Base-by-base conservation (phyloP, 1,284 basidiomycete genomes). In the Rhodotorula sp. region DNA sequence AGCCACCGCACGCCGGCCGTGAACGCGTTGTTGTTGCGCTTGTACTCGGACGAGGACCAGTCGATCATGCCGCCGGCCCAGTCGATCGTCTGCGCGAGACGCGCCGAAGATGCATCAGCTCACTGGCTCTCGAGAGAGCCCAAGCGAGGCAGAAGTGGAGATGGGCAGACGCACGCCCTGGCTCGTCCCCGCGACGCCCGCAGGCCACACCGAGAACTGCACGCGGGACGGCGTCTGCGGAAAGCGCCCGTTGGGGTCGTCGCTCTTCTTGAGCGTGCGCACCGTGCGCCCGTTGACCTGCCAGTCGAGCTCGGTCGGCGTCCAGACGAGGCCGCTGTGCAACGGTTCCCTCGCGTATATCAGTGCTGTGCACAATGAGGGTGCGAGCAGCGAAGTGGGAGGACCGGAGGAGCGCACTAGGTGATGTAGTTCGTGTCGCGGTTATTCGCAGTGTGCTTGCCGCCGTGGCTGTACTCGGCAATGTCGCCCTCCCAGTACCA, bases 61-160 rank as follows among this genome's bases (percentile, higher is more conserved):
- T 76, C 71, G 64, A 76, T 76, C 66, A 76, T 55, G 12, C 75
- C 75, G 41, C 75, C 75, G 0, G 75, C 56, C 75, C 75, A 76
- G 14, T 64, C 60, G 64, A 76, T 59, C 7, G 75, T 76, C 52
- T 67, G 53, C 42, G 46, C 9, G 21, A 27, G 10, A 7, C 7
- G 45, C 8, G 10, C 27, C 17, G 14, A 19, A 48, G 8, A 27
- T 14, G 2, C 23, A 27, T 60, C 46, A 60, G 21, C 25, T 13
- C 1, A 42, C 5, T 25, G 1, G 23, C 13, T 8, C 10, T 8
- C 56, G 4, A 4, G 44, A 46, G 8, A 17, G n/a, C n/a, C n/a
- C n/a, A n/a, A n/a, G n/a, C n/a, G n/a, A n/a, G n/a, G n/a, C n/a
- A n/a, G n/a, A n/a, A n/a, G n/a, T n/a, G n/a, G n/a, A n/a, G n/a